Evolutionary conservation across 192 early-diverging fungal genomes (phyloP).

Genomic region (Backusella mclennaniae): DNA sequence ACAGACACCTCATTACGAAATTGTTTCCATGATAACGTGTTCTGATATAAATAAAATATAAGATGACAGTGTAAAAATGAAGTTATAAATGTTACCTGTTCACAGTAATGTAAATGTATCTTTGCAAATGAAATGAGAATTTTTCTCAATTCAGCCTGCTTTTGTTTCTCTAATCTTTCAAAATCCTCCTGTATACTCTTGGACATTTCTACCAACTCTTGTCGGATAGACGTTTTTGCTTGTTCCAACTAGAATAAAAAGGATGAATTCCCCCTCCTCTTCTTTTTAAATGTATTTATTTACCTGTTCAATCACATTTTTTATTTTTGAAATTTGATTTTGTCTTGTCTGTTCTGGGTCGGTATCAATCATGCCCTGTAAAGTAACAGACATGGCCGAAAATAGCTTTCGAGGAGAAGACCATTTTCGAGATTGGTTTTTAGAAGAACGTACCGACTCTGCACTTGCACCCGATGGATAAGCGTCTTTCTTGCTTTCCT

Average conservation of each 20-base stretch:
- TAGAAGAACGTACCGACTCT: slow-evolving; percentile 12
- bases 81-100: slow-evolving; percentile 40
- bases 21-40: neutral
- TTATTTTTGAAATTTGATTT: slow-evolving; percentile 78
- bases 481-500: neutral
- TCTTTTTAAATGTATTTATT: neutral
- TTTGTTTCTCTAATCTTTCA: slow-evolving; percentile 90
- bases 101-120: slow-evolving; percentile 64
- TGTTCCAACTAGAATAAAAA: neutral
- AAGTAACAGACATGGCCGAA: slow-evolving; percentile 54
- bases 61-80: too few species aligned
- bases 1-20: neutral
- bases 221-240: slow-evolving; percentile 62
- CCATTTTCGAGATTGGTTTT: slow-evolving; percentile 36
- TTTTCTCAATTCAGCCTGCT: slow-evolving; percentile 77
- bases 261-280: neutral
- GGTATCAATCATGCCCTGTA: slow-evolving; percentile 94
- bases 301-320: slow-evolving; percentile 70
- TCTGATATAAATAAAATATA: neutral
- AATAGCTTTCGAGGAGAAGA: slow-evolving; percentile 46
- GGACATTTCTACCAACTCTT: slow-evolving; percentile 74
- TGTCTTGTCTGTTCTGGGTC: slow-evolving; percentile 87
- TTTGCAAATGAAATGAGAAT: slow-evolving; percentile 73
- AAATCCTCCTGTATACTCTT: slow-evolving; percentile 80
- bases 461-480: slow-evolving; percentile 24